Conservation (phyloP, 176 grass and related monocot genomes). For the Oryza meyeriana region DNA sequence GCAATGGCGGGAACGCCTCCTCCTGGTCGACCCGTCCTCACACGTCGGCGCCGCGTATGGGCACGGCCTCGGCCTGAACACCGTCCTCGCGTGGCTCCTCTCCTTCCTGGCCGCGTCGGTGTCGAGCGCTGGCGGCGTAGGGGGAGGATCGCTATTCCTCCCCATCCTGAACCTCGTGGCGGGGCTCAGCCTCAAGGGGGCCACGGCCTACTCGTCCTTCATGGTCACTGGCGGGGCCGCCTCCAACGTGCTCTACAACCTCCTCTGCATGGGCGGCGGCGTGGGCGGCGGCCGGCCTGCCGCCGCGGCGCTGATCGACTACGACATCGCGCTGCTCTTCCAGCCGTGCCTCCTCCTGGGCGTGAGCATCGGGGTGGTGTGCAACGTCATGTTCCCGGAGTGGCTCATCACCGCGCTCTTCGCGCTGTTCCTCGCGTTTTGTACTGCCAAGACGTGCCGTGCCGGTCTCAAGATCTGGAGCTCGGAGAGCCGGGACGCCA, state of each 20-base stretch:
- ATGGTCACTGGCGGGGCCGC: conserved; percentile 72
- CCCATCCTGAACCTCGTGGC: conserved; percentile 72
- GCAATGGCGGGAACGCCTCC: conserved; percentile 45
- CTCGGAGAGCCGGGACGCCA: conserved; percentile 23
- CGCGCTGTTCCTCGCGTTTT: conserved; percentile 57
- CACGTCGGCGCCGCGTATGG: background rate
- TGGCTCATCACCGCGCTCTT: conserved; percentile 85
- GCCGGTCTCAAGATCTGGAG: conserved; percentile 70
- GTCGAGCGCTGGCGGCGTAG: conserved; percentile 67
- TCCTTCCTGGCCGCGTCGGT: conserved; percentile 59
- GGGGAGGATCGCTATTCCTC: conserved; percentile 75
- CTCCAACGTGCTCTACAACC: conserved; percentile 65
- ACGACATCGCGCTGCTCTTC: conserved; percentile 67
- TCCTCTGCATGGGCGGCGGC: conserved; percentile 23
- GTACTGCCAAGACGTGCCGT: conserved; percentile 61
- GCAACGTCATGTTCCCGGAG: conserved; percentile 82
- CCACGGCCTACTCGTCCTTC: conserved; percentile 64
- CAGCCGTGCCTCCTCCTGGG: conserved; percentile 79
- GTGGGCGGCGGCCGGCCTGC: background rate
- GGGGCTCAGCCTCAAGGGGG: conserved; percentile 56
- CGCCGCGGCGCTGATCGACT: conserved; percentile 45
- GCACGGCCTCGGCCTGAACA: background rate
- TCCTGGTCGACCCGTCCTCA: conserved; percentile 19
- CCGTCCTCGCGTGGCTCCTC: conserved; percentile 43
- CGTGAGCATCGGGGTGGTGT: conserved; percentile 74